Conservation (phyloP, 148 eudicot species). For the Hydrangea macrophylla region DNA sequence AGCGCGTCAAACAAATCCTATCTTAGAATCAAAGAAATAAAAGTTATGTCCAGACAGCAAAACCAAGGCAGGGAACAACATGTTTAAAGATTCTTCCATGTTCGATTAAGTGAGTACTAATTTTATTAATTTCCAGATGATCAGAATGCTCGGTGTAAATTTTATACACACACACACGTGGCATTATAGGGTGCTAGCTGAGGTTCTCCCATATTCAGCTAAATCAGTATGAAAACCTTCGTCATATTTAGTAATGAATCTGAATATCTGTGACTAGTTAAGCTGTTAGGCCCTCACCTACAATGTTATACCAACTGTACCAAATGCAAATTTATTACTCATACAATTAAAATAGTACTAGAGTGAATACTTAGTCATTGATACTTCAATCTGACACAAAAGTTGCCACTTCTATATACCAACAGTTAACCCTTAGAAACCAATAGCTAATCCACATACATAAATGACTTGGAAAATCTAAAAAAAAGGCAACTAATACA, state of each 20-base stretch:
- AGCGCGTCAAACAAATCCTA: not conserved
- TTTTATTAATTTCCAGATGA: no score
- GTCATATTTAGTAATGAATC: no score
- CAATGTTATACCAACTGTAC: not conserved
- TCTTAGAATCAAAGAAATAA: not conserved
- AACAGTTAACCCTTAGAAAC: not conserved
- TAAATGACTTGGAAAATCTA: not conserved
- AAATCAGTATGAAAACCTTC: no score
- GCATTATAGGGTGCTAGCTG: no score
- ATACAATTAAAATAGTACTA: not conserved
- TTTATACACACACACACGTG: no score
- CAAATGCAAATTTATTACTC: not conserved
- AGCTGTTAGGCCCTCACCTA: no score
- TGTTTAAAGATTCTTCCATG: not conserved
- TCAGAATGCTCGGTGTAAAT: not conserved
- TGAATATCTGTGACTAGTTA: no score
- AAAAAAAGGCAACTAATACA: not conserved
- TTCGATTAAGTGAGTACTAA: not conserved
- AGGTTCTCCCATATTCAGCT: no score
- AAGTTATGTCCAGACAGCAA: not conserved
- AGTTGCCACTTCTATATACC: not conserved
- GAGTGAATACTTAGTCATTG: not conserved
- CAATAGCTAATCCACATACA: no score
- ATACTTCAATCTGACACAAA: not conserved
- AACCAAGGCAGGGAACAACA: not conserved